phyloP scores from a whole-genome alignment of 148 eudicot genomes.

The Persicaria maculosa region DNA sequence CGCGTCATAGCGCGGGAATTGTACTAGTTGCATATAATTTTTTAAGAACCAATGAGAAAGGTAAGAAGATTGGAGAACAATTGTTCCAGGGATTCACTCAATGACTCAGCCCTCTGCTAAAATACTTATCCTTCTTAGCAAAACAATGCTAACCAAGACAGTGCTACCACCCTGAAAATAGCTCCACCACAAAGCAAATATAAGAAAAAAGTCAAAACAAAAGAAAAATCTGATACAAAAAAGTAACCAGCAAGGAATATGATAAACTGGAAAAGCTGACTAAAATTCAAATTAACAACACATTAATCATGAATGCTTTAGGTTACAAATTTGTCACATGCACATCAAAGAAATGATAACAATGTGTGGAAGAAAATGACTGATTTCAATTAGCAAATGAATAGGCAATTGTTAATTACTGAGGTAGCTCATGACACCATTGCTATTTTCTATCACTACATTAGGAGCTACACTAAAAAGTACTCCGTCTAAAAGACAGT shows the following conservation, averaged over 20 bases:
- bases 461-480: not conserved
- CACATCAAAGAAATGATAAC: not conserved
- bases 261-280: not conserved
- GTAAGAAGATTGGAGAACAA: not conserved
- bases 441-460: not conserved
- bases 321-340: not conserved
- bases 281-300: not conserved
- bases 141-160: not conserved
- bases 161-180: not conserved
- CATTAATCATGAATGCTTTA: not conserved
- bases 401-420: not conserved
- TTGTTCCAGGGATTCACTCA: not conserved
- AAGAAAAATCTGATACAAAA: not conserved
- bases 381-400: not conserved
- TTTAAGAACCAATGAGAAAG: not conserved
- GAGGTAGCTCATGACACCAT: constrained; percentile 2
- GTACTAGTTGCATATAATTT: not conserved
- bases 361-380: not conserved
- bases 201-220: not conserved
- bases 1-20: no score
- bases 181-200: not conserved
- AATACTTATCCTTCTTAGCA: not conserved
- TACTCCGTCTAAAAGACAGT: not conserved
- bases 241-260: not conserved
- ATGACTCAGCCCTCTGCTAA: not conserved